phyloP scores from a whole-genome alignment of 169 alveolate species.

The Cyclospora cayetanensis region DNA sequence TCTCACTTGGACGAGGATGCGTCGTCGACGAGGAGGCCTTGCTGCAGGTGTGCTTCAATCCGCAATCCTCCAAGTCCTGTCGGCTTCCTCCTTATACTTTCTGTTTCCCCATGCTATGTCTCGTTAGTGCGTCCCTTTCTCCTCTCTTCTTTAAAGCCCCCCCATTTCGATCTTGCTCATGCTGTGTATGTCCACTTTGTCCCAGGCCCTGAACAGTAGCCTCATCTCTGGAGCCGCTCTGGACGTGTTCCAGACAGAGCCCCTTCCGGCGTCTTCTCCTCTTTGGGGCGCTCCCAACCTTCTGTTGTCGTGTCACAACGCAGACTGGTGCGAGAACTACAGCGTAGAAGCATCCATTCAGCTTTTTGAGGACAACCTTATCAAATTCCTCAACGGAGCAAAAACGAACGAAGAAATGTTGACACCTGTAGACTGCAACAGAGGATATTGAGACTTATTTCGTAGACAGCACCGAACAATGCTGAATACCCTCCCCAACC shows the following conservation, averaged over 20 bases:
- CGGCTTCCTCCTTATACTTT: not conserved
- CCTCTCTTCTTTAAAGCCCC: not conserved
- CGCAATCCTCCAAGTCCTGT: not conserved
- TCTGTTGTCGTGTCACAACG: slow-evolving; percentile 73
- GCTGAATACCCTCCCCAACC: no score
- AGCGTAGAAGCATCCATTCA: slow-evolving; percentile 1
- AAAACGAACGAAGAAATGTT: not conserved
- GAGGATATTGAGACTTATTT: slow-evolving; percentile 39
- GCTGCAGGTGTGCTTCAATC: not conserved
- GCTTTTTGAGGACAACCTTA: not conserved
- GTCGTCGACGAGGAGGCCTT: slow-evolving; percentile 72
- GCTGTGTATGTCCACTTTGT: not conserved
- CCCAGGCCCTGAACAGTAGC: slow-evolving; percentile 41
- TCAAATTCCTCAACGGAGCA: not conserved
- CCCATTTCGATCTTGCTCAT: no score
- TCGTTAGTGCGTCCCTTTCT: not conserved
- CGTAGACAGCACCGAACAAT: no score
- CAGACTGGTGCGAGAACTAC: slow-evolving; percentile 69
- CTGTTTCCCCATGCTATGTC: no score
- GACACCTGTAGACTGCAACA: slow-evolving; percentile 4
- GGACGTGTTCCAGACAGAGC: slow-evolving; percentile 79
- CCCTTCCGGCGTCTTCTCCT: slow-evolving; percentile 71
- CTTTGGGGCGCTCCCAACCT: slow-evolving; percentile 72
- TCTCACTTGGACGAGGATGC: slow-evolving; percentile 78
- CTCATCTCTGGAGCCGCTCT: slow-evolving; percentile 75